phyloP scores from a whole-genome alignment of 345 rosid species.

The Citropsis articulata region DNA sequence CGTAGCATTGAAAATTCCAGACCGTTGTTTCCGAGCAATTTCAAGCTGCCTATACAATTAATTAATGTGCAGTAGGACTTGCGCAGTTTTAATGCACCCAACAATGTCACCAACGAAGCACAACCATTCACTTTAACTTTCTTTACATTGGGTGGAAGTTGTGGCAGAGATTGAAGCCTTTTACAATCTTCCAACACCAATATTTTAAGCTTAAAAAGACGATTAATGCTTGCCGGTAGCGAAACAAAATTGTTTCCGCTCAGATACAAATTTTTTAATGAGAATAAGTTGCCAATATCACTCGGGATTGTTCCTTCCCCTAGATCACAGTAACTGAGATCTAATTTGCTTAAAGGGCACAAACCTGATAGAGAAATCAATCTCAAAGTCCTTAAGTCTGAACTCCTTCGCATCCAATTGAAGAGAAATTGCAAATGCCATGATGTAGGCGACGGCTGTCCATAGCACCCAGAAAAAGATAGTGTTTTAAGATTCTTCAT shows the following conservation, averaged over 20 bases:
- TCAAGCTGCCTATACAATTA: conserved; percentile 13
- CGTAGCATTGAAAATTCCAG: neutral
- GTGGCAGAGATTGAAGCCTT: neutral
- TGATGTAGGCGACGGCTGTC: no score
- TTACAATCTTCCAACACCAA: conserved; percentile 1
- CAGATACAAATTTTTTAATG: no score
- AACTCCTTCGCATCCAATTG: neutral
- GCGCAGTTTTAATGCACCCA: conserved; percentile 3
- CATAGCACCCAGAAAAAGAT: no score
- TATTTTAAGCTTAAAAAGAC: no score
- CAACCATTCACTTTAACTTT: conserved; percentile 9
- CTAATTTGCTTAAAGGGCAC: neutral
- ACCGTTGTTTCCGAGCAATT: neutral
- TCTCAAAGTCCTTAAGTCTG: neutral
- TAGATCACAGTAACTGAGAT: no score
- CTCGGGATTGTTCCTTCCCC: no score
- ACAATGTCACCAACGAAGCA: conserved; percentile 14
- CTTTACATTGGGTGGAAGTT: conserved; percentile 22
- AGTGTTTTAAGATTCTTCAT: no score
- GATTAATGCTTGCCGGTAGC: no score
- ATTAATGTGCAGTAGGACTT: neutral
- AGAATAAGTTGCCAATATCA: no score
- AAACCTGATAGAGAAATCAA: neutral
- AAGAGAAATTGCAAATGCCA: neutral
- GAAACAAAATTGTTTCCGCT: no score